These are phyloP conservation scores for Hypoxylon lenormandii DNA, from an alignment of 495 filamentous ascomycete species.

Conservation along the genomic window DNA sequence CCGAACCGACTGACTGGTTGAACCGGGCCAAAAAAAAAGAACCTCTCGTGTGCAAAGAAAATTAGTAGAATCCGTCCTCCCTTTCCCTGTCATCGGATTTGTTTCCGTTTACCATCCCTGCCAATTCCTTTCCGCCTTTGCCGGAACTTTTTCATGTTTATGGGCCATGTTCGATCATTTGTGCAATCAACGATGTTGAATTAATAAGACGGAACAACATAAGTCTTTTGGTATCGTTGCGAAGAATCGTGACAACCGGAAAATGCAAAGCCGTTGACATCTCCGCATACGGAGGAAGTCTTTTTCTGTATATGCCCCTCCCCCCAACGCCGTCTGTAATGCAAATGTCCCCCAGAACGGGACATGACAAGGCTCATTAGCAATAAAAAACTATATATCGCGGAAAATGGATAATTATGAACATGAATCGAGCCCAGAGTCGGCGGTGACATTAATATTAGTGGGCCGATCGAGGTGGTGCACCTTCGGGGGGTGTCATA, in stretches of 20 bases:
- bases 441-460: constrained; percentile 42
- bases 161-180: constrained; percentile 45
- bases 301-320: constrained; percentile 51
- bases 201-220: constrained; percentile 48
- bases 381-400: constrained; percentile 46
- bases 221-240: constrained; percentile 53
- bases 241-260: constrained; percentile 48
- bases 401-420: constrained; percentile 39
- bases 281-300: constrained; percentile 41
- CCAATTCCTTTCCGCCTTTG: constrained; percentile 43
- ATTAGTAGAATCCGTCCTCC: constrained; percentile 33
- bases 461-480: constrained; percentile 39
- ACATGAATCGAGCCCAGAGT: constrained; percentile 44
- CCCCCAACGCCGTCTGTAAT: constrained; percentile 51
- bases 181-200: constrained; percentile 46
- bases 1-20: constrained; percentile 24
- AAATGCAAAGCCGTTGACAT: constrained; percentile 45
- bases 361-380: constrained; percentile 43
- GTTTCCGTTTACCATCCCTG: constrained; percentile 41
- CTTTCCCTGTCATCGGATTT: constrained; percentile 41
- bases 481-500: constrained; percentile 21
- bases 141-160: constrained; percentile 36
- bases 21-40: constrained; percentile 35
- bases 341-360: constrained; percentile 39
- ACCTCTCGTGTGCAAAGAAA: not conserved